Evolutionary conservation across 2,329 filamentous ascomycete genomes (phyloP).

Genomic region (Elsinoe fawcettii): DNA sequence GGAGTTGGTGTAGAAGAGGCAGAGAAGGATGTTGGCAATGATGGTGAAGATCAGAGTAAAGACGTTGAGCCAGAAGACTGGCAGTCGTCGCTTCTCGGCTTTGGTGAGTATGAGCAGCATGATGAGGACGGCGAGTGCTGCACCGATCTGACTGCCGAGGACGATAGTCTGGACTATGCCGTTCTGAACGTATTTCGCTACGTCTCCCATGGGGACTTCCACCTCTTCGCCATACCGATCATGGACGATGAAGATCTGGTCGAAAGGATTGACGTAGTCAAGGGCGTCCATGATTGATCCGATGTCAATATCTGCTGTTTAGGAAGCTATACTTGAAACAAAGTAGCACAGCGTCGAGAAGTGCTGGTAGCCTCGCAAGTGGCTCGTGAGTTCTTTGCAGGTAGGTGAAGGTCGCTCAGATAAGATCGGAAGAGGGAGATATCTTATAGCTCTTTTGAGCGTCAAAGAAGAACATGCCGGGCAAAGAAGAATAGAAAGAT

Average conservation of each 20-base stretch:
- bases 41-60: constrained; percentile 53
- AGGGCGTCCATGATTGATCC: constrained; percentile 3
- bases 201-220: constrained; percentile 33
- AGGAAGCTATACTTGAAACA: neutral
- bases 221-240: constrained; percentile 38
- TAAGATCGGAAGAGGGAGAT: neutral
- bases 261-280: constrained; percentile 1
- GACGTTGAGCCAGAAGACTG: constrained; percentile 59
- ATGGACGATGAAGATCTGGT: constrained; percentile 42
- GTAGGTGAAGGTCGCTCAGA: too few relatives aligned
- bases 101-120: constrained; percentile 62
- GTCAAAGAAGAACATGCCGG: neutral
- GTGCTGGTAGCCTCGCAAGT: too few relatives aligned
- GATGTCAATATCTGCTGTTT: neutral
- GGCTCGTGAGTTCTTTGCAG: too few relatives aligned
- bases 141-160: constrained; percentile 64
- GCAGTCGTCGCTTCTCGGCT: constrained; percentile 54
- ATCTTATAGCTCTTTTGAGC: too few relatives aligned
- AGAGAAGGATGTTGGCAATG: constrained; percentile 51
- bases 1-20: constrained; percentile 53
- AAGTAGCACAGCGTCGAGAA: too few relatives aligned
- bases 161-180: constrained; percentile 49
- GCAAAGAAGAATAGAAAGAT: neutral
- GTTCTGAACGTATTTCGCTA: constrained; percentile 43
- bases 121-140: constrained; percentile 56